Conservation (phyloP, 495 filamentous ascomycete genomes). For the Mycothermus thermophilus region DNA sequence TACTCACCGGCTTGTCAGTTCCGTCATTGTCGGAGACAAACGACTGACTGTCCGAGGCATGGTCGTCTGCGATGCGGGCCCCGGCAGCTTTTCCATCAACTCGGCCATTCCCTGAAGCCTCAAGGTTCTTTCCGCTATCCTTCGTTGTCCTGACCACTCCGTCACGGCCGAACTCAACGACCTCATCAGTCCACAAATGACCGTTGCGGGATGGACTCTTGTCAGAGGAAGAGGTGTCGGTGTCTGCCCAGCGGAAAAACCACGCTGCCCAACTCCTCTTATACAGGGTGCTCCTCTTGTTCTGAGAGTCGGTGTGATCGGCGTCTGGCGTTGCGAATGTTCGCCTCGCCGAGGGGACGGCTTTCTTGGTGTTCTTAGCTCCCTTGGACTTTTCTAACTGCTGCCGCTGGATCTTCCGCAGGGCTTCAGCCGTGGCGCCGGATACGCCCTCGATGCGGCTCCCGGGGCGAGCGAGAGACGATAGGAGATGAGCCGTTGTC, state of each 20-base stretch:
- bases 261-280: slow-evolving; percentile 41
- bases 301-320: too few species aligned
- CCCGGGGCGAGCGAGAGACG: slow-evolving; percentile 68
- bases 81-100: too few species aligned
- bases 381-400: too few species aligned
- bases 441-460: slow-evolving; percentile 41
- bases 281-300: slow-evolving; percentile 2
- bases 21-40: too few species aligned
- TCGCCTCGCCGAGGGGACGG: too few species aligned
- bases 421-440: slow-evolving; percentile 38
- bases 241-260: slow-evolving; percentile 36
- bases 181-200: slow-evolving; percentile 66
- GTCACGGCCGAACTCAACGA: slow-evolving; percentile 54
- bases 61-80: too few species aligned
- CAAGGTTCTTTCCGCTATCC: too few species aligned
- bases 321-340: too few species aligned
- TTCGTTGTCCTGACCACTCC: slow-evolving; percentile 31
- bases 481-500: slow-evolving; percentile 86
- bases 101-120: too few species aligned
- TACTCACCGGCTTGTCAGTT: too few species aligned
- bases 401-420: slow-evolving; percentile 35
- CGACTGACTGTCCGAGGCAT: too few species aligned
- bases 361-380: slow-evolving; percentile 25
- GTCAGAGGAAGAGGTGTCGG: slow-evolving; percentile 26
- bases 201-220: slow-evolving; percentile 67